These are phyloP conservation scores for Russula vinacea DNA, from an alignment of 768 basidiomycete genomes.

Conservation along the genomic window DNA sequence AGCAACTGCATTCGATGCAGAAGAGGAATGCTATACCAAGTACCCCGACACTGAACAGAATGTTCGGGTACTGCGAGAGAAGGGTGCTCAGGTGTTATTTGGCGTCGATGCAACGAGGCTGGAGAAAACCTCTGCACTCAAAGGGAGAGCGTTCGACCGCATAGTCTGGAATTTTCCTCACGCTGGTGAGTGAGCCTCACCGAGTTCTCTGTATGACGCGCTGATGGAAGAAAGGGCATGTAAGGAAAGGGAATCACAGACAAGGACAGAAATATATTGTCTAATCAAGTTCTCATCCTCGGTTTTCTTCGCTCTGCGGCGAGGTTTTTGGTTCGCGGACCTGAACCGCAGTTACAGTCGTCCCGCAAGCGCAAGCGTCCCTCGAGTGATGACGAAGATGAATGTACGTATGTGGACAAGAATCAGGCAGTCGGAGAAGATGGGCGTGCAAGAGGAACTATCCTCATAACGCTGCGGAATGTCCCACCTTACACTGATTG, in stretches of 20 bases:
- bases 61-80: constrained; percentile 50
- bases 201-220: not conserved
- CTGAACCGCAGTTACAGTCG: constrained; percentile 44
- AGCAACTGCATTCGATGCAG: constrained; percentile 82
- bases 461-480: constrained; percentile 85
- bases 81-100: constrained; percentile 73
- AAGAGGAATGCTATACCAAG: constrained; percentile 72
- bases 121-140: constrained; percentile 55
- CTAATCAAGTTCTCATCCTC: constrained; percentile 81
- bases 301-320: constrained; percentile 76
- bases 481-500: constrained; percentile 85
- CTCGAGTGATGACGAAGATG: constrained; percentile 46
- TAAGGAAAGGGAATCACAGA: constrained; percentile 86
- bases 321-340: constrained; percentile 55
- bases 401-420: constrained; percentile 37
- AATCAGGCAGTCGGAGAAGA: constrained; percentile 33
- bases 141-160: constrained; percentile 65
- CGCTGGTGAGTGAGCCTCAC: constrained; percentile 54
- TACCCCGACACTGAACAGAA: constrained; percentile 71
- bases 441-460: constrained; percentile 53
- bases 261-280: constrained; percentile 87
- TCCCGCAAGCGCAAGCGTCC: constrained; percentile 45
- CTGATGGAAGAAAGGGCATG: constrained; percentile 21
- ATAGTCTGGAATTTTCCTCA: constrained; percentile 97
- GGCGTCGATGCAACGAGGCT: constrained; percentile 80